Conservation (phyloP, 2,329 filamentous ascomycete species). For the Ascocoryne sarcoides region DNA sequence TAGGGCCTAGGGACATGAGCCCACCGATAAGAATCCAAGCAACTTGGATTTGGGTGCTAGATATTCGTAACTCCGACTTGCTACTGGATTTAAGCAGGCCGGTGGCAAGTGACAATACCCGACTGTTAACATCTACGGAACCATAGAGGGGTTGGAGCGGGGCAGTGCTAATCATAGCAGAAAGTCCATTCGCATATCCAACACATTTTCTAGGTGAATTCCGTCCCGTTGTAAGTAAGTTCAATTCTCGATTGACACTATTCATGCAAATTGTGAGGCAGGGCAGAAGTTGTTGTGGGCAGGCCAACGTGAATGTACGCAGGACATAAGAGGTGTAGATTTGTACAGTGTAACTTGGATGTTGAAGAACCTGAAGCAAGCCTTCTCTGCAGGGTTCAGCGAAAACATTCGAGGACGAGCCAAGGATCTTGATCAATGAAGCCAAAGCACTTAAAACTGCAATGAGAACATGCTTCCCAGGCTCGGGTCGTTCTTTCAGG, state of each 20-base stretch:
- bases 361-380: conserved; percentile 80
- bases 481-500: conserved; percentile 78
- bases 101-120: conserved; percentile 84
- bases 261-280: conserved; percentile 96
- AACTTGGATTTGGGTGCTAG: conserved; percentile 91
- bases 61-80: conserved; percentile 81
- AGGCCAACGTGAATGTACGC: conserved; percentile 79
- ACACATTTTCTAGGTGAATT: conserved; percentile 77
- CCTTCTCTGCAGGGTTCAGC: conserved; percentile 81
- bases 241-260: conserved; percentile 79
- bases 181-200: conserved; percentile 85
- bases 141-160: conserved; percentile 83
- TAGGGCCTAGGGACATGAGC: conserved; percentile 90
- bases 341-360: conserved; percentile 94
- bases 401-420: conserved; percentile 70
- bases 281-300: conserved; percentile 82
- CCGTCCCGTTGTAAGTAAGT: conserved; percentile 62
- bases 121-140: conserved; percentile 89
- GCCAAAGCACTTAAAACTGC: conserved; percentile 71
- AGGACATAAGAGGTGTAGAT: conserved; percentile 81
- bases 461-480: conserved; percentile 76
- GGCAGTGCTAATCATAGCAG: conserved; percentile 83
- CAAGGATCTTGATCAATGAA: conserved; percentile 69
- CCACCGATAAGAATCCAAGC: conserved; percentile 97
- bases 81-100: conserved; percentile 86